A percentile compares a stretch with the other conserved stretches of the same genome.
Conservation (phyloP, 176 grass and related monocot species). For the Musa troglodytarum region DNA sequence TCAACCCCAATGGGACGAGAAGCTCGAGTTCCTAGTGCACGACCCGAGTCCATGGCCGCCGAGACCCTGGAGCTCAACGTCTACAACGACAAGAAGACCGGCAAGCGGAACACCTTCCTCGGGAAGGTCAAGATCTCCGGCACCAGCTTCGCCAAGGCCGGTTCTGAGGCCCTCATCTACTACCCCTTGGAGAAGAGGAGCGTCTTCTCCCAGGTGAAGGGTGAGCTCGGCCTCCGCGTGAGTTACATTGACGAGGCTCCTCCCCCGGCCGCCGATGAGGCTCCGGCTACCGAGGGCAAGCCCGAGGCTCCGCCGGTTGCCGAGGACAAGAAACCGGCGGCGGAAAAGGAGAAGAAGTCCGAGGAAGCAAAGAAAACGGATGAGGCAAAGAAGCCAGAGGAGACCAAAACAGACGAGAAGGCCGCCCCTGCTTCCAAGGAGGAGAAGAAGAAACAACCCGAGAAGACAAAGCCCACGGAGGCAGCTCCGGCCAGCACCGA, state of each 20-base stretch:
- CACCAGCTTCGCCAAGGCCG: conserved; percentile 40
- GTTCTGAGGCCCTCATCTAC: conserved; percentile 65
- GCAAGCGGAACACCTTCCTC: conserved; percentile 60
- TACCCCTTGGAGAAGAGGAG: conserved; percentile 95
- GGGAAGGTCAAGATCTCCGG: conserved; percentile 87
- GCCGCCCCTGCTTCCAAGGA: conserved; percentile 11
- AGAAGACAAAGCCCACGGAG: conserved; percentile 36
- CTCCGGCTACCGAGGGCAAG: conserved; percentile 12
- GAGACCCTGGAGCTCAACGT: conserved; percentile 89
- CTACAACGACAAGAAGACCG: conserved; percentile 94
- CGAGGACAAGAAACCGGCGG: conserved; percentile 13
- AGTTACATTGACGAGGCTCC: conserved; percentile 68
- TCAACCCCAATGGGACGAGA: conserved; percentile 92
- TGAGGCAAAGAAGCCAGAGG: conserved; percentile 39
- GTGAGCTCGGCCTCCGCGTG: conserved; percentile 79
- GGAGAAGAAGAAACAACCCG: conserved; percentile 34
- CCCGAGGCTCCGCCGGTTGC: not conserved
- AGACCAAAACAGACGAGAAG: conserved; percentile 33
- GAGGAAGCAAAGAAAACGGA: conserved; percentile 54
- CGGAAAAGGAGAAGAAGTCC: not conserved
- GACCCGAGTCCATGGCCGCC: conserved; percentile 39
- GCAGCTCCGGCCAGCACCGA: conserved; percentile 19
- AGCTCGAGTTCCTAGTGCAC: conserved; percentile 82
- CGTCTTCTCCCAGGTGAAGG: conserved; percentile 95
- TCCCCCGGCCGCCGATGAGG: not conserved